A percentile compares a stretch with the other conserved stretches of the same genome.
Evolutionary conservation across 768 basidiomycete genomes (phyloP).

Genomic region (Symmetrospora coprosmae): DNA sequence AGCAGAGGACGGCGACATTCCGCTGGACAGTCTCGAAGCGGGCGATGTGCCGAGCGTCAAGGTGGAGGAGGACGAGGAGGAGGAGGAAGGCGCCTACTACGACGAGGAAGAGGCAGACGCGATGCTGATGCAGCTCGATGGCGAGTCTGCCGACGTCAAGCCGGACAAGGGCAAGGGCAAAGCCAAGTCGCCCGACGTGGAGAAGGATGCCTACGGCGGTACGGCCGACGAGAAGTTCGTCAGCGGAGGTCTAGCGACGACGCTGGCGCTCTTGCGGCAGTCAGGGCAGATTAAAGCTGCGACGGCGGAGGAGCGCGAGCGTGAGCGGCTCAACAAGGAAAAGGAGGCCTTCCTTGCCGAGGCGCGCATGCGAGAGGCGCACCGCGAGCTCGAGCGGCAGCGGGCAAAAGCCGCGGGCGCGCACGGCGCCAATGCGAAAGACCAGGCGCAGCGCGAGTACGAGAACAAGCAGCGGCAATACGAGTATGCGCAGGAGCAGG

Average conservation of each 20-base stretch:
- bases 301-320: slow-evolving; percentile 51
- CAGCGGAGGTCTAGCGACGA: slow-evolving; percentile 70
- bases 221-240: slow-evolving; percentile 67
- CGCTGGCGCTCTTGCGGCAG: slow-evolving; percentile 71
- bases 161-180: background rate
- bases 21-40: slow-evolving; percentile 27
- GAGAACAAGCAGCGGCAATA: slow-evolving; percentile 85
- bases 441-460: slow-evolving; percentile 85
- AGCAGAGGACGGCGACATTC: slow-evolving; percentile 26
- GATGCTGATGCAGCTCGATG: slow-evolving; percentile 3
- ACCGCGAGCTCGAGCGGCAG: slow-evolving; percentile 65
- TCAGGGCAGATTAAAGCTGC: slow-evolving; percentile 71
- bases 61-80: slow-evolving; percentile 58
- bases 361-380: slow-evolving; percentile 56
- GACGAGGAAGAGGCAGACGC: slow-evolving; percentile 47
- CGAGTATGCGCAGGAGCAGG: slow-evolving; percentile 65
- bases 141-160: background rate
- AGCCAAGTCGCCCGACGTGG: slow-evolving; percentile 44
- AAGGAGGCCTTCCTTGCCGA: slow-evolving; percentile 82
- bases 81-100: slow-evolving; percentile 43
- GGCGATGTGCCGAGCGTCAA: slow-evolving; percentile 42
- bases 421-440: no score
- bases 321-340: slow-evolving; percentile 68
- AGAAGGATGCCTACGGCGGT: slow-evolving; percentile 51
- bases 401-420: slow-evolving; percentile 51